A percentile compares a stretch with the other conserved stretches of the same genome.
phyloP scores from a whole-genome alignment of 2,329 filamentous ascomycete genomes.

The Beauveria pseudobassiana region DNA sequence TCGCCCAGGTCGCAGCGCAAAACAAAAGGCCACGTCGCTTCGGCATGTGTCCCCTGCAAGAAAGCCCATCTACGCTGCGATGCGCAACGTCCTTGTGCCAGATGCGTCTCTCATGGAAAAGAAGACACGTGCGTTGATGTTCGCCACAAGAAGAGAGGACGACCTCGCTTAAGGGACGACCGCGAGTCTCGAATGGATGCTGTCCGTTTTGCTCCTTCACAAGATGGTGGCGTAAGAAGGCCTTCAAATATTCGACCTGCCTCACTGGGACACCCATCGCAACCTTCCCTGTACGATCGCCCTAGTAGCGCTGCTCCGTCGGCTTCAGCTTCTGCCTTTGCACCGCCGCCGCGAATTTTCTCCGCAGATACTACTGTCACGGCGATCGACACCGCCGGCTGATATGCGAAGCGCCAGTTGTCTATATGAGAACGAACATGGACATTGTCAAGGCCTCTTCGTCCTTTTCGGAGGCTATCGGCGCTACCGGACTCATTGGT shows the following conservation, averaged over 20 bases:
- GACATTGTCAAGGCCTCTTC: conserved; percentile 50
- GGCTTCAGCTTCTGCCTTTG: background rate
- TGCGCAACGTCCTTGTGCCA: conserved; percentile 71
- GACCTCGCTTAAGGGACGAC: conserved; percentile 70
- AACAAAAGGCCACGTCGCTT: conserved; percentile 75
- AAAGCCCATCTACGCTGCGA: conserved; percentile 66
- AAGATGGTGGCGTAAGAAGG: conserved; percentile 40
- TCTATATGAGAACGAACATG: conserved; percentile 51
- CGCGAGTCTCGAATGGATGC: conserved; percentile 52
- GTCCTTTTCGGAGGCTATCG: conserved; percentile 49
- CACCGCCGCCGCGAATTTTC: conserved; percentile 1
- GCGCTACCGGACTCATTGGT: conserved; percentile 35
- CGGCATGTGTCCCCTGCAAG: conserved; percentile 80
- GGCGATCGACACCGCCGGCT: background rate
- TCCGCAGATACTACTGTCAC: background rate
- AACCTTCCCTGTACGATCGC: background rate
- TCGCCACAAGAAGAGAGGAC: conserved; percentile 76
- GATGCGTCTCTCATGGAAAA: conserved; percentile 72
- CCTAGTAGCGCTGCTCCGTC: background rate
- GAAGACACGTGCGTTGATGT: conserved; percentile 76
- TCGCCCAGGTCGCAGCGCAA: conserved; percentile 58
- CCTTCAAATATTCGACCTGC: conserved; percentile 42
- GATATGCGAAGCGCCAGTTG: conserved; percentile 39
- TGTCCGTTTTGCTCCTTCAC: conserved; percentile 36
- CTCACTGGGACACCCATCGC: background rate